Percentiles rank a stretch among this genome's conserved stretches.
phyloP scores from a whole-genome alignment of 306 rosid species.

The Styphnolobium japonicum region DNA sequence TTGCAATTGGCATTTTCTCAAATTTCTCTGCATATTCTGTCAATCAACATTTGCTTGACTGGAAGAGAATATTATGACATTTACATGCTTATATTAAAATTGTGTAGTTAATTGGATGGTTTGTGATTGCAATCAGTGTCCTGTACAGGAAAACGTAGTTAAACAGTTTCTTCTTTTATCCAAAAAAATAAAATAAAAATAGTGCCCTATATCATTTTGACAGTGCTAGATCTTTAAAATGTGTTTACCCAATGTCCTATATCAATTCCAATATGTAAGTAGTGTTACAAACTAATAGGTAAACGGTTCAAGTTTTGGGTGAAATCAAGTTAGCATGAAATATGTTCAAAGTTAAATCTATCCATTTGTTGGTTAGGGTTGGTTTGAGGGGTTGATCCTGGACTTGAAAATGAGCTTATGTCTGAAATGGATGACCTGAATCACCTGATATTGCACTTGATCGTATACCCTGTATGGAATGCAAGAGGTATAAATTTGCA shows the following conservation, averaged over 20 bases:
- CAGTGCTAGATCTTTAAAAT: not conserved
- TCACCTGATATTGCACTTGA: not conserved
- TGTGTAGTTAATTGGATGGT: not conserved
- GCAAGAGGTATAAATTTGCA: not conserved
- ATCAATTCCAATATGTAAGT: not conserved
- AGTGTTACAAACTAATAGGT: not conserved
- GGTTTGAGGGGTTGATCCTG: not conserved
- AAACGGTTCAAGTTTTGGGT: not conserved
- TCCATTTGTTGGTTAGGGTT: slow-evolving; percentile 4
- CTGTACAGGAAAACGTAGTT: not conserved
- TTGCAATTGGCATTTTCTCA: slow-evolving; percentile 9
- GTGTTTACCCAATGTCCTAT: not conserved
- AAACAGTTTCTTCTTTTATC: not conserved
- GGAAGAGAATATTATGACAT: not conserved
- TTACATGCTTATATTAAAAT: not conserved
- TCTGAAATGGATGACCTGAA: slow-evolving; percentile 1
- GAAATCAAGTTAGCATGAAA: slow-evolving; percentile 19
- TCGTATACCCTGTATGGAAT: not conserved
- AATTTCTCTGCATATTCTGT: not conserved
- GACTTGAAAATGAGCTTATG: not conserved
- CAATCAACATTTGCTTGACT: not conserved
- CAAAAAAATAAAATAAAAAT: not conserved
- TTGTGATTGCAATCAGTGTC: not conserved
- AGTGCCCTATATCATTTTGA: not conserved
- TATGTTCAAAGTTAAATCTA: slow-evolving; percentile 6